Percentiles rank a stretch among this genome's conserved stretches.
These are phyloP conservation scores for Thymus quinquecostatus DNA, from an alignment of 257 asterid genomes.

Conservation along the genomic window DNA sequence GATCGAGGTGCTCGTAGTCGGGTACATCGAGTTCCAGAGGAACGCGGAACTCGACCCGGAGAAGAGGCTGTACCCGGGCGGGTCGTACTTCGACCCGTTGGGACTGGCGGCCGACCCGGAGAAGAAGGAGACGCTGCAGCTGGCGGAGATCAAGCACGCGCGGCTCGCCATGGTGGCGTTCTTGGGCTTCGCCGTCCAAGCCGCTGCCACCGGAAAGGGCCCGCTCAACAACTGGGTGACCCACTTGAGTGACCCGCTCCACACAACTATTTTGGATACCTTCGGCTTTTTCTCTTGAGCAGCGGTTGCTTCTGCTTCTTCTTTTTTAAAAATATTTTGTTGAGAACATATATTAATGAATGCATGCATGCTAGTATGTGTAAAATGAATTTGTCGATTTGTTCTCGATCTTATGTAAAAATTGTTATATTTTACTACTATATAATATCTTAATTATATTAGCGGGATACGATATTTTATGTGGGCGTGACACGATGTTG, in stretches of 20 bases:
- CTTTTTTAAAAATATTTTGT: neutral
- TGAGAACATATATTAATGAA: slow-evolving; percentile 16
- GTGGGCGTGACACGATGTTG: neutral
- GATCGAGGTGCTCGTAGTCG: slow-evolving; percentile 81
- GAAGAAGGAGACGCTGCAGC: slow-evolving; percentile 78
- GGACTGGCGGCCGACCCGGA: slow-evolving; percentile 97
- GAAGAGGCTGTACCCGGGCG: slow-evolving; percentile 93
- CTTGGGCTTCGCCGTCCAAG: slow-evolving; percentile 93
- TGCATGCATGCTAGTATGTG: neutral
- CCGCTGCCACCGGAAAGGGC: slow-evolving; percentile 95
- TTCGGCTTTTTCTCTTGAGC: slow-evolving; percentile 57
- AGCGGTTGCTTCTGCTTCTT: neutral
- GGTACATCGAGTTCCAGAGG: slow-evolving; percentile 96
- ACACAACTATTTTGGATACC: slow-evolving; percentile 95
- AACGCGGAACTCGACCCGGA: slow-evolving; percentile 97
- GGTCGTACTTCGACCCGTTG: slow-evolving; percentile 84
- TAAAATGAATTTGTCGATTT: slow-evolving; percentile 15
- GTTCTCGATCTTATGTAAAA: slow-evolving; percentile 39
- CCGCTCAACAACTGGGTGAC: slow-evolving; percentile 98
- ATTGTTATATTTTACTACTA: slow-evolving; percentile 27
- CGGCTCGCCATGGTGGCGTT: slow-evolving; percentile 97
- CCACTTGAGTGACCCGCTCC: slow-evolving; percentile 98
- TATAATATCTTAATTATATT: neutral
- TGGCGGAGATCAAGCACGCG: slow-evolving; percentile 98
- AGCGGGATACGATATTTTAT: neutral